A percentile compares a stretch with the other conserved stretches of the same genome.
Evolutionary conservation across 2,329 filamentous ascomycete genomes (phyloP).

Genomic region (Coniochaeta sp.): DNA sequence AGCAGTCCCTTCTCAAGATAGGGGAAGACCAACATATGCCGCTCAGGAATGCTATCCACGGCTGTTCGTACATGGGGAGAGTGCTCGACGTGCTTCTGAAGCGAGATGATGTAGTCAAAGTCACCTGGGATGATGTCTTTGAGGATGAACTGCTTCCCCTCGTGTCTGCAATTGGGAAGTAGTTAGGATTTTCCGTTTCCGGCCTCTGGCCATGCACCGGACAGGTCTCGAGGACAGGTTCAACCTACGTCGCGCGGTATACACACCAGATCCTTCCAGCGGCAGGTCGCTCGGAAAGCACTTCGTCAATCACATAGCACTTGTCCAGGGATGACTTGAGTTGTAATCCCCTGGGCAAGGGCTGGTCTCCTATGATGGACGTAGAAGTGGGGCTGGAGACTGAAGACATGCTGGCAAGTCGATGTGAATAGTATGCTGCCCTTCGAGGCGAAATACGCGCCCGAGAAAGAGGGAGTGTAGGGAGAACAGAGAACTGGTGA

Average conservation of each 20-base stretch:
- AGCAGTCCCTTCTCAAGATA: slow-evolving; percentile 9
- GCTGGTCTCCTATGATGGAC: slow-evolving; percentile 7
- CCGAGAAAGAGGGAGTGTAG: neutral
- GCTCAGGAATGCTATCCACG: slow-evolving; percentile 10
- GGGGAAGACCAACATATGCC: slow-evolving; percentile 9
- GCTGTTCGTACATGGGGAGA: slow-evolving; percentile 9
- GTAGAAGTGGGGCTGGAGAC: slow-evolving; percentile 4
- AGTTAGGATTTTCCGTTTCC: slow-evolving; percentile 1
- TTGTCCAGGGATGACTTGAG: slow-evolving; percentile 9
- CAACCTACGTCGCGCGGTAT: slow-evolving; percentile 10
- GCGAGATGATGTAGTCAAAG: slow-evolving; percentile 7
- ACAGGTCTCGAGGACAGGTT: slow-evolving; percentile 6
- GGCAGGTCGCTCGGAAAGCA: slow-evolving; percentile 10
- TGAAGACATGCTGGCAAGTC: slow-evolving; percentile 7
- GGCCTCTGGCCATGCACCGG: neutral
- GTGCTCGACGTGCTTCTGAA: slow-evolving; percentile 10
- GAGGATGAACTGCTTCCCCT: slow-evolving; percentile 9
- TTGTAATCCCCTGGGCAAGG: slow-evolving; percentile 6
- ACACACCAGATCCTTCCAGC: slow-evolving; percentile 9
- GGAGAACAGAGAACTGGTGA: neutral
- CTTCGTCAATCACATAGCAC: slow-evolving; percentile 10
- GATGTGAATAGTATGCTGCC: neutral
- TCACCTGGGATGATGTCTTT: slow-evolving; percentile 11
- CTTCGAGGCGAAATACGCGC: neutral
- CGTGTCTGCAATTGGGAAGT: slow-evolving; percentile 7